Evolutionary conservation across 1,284 basidiomycete species (phyloP).

Genomic region (Cryptococcus deneoformans): DNA sequence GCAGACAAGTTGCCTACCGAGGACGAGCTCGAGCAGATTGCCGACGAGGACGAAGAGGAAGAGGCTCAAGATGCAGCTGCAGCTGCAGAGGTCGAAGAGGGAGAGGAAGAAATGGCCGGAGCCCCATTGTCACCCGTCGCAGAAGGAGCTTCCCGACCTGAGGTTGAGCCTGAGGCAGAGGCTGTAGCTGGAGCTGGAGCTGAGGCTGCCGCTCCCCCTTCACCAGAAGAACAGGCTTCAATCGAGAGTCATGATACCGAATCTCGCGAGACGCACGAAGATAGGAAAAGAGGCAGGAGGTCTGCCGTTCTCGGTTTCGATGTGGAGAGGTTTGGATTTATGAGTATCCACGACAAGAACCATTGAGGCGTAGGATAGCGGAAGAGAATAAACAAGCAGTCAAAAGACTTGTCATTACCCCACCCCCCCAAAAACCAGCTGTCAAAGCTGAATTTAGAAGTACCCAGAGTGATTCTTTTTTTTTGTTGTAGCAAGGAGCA

Average conservation of each 20-base stretch:
- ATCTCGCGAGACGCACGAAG: slow-evolving; percentile 1
- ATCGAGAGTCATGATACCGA: background rate
- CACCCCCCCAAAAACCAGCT: no score
- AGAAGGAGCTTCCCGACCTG: no score
- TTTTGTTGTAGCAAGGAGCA: no score
- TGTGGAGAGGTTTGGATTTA: slow-evolving; percentile 10
- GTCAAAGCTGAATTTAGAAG: no score
- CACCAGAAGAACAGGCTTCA: background rate
- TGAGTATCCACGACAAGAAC: background rate
- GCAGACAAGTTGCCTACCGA: slow-evolving; percentile 6
- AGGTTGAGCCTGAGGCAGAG: no score
- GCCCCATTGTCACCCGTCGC: no score
- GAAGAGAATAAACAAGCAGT: no score
- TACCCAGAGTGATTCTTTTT: no score
- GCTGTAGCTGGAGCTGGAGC: no score
- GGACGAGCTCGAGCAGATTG: slow-evolving; percentile 3
- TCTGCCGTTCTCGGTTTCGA: slow-evolving; percentile 14
- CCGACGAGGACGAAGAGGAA: slow-evolving; percentile 8
- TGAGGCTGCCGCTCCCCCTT: no score
- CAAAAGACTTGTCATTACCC: no score
- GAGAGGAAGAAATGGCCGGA: background rate
- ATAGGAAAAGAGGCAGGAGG: slow-evolving; percentile 6
- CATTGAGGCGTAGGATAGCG: no score
- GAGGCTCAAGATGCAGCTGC: slow-evolving; percentile 2
- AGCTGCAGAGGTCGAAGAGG: background rate